Evolutionary conservation across 2,329 filamentous ascomycete genomes (phyloP), one percentile per base, ranked within the genome.

Genomic region (Scleromitrula shiraiana): DNA sequence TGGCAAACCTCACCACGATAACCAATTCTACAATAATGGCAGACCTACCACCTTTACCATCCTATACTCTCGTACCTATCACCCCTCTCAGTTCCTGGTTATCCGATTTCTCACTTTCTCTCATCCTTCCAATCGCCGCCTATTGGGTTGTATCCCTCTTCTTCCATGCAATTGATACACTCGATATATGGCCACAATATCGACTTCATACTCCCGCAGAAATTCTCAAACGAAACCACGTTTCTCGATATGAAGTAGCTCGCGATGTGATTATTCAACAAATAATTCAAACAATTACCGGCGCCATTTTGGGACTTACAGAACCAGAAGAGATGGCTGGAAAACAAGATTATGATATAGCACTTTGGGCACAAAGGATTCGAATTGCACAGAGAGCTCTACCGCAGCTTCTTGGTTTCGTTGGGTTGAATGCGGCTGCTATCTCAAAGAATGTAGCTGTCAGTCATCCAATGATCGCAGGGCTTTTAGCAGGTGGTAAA

Each of bases 151-250:
- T 94, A 26, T 97, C 91, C 17, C 69, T 87, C 65, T 70, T 91
- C 64, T 98, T 62, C 49, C 91, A 97, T 72, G 63, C 82, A 58
- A 82, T 97, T 62, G 93, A 98, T 68, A 73, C 82, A 50, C 82
- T 83, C 68, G 88, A 96, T 66, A 71, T 91, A 30, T 95, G 91
- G 65, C 83, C 90, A 15, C 80, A 94, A 61, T 96, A 97, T 69
- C 85, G 93, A 54, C 75, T 98, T 35, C 93, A 98, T 69, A 97
- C 93, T 0, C 93, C 93, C 12, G 89, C 88, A 44, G 91, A 97
- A 68, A 85, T 97, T 54, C 8, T 79, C 88, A 55, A 82, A 85
- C 64, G 91, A 94, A 96, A 96, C 68, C 88, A 88, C 62, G 91
- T 88, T 45, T 79, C 85, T 39, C 80, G 88, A 53, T 87, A 78